A percentile compares a stretch with the other conserved stretches of the same genome.
Evolutionary conservation across 2,329 filamentous ascomycete species (phyloP).

Genomic region (Fusarium verrucosum): DNA sequence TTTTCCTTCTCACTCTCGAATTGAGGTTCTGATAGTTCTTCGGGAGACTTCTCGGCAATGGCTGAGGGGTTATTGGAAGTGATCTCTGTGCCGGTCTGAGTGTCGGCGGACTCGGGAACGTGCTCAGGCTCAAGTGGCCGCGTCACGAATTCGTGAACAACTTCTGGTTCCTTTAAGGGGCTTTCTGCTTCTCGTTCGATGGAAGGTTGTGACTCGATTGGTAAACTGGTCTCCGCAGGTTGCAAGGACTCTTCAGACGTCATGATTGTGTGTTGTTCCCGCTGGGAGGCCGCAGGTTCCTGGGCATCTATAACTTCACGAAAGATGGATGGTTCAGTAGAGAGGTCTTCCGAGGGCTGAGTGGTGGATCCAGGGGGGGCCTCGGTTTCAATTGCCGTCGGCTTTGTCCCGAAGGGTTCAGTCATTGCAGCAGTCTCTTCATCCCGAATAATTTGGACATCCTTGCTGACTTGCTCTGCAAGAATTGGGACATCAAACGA

Average conservation of each 20-base stretch:
- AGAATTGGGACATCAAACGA: neutral
- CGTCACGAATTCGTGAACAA: conserved; percentile 3
- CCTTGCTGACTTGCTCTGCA: neutral
- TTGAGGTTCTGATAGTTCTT: conserved; percentile 10
- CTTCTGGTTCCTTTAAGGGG: neutral
- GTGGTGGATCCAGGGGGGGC: neutral
- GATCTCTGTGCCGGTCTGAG: conserved; percentile 8
- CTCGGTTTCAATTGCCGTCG: neutral
- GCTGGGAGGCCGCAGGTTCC: neutral
- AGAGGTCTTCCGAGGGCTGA: neutral
- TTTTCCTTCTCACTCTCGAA: conserved; percentile 42
- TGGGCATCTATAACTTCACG: neutral
- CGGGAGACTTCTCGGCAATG: neutral
- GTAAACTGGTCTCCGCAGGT: neutral
- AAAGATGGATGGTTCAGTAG: neutral
- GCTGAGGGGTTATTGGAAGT: conserved; percentile 15
- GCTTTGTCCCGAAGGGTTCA: neutral
- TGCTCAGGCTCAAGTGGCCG: conserved; percentile 2
- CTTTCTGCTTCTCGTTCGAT: neutral
- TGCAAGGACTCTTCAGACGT: conserved; percentile 3
- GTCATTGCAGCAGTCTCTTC: conserved; percentile 7
- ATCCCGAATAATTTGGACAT: neutral
- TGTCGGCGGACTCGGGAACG: neutral
- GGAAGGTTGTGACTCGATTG: neutral
- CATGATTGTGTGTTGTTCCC: neutral